Evolutionary conservation across 2,329 filamentous ascomycete species (phyloP).

Genomic region (Diaporthe sp.): DNA sequence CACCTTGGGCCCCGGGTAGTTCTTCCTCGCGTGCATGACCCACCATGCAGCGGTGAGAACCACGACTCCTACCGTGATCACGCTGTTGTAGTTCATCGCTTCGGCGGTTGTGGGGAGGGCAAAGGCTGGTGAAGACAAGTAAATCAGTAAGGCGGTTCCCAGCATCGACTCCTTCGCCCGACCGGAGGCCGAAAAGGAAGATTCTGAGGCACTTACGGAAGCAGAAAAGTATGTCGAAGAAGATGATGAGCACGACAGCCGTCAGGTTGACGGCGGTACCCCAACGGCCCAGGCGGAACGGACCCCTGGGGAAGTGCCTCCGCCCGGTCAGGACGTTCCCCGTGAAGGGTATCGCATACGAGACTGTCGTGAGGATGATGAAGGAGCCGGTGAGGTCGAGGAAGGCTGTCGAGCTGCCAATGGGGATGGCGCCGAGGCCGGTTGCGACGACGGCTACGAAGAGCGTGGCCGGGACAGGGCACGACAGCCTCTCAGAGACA

Average conservation of each 20-base stretch:
- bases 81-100: constrained; percentile 64
- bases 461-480: constrained; percentile 69
- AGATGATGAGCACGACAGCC: constrained; percentile 62
- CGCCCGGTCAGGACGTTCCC: constrained; percentile 65
- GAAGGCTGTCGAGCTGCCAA: constrained; percentile 65
- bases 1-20: constrained; percentile 63
- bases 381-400: constrained; percentile 68
- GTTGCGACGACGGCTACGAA: constrained; percentile 63
- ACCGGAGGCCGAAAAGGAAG: not conserved
- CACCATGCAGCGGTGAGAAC: constrained; percentile 60
- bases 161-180: too few relatives aligned
- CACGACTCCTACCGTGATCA: constrained; percentile 62
- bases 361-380: constrained; percentile 65
- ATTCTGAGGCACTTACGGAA: constrained; percentile 57
- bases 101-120: constrained; percentile 52
- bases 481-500: constrained; percentile 65
- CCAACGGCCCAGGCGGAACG: constrained; percentile 63
- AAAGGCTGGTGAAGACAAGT: constrained; percentile 46
- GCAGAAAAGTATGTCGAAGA: constrained; percentile 70
- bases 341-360: constrained; percentile 59
- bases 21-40: constrained; percentile 55
- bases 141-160: not conserved
- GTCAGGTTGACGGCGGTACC: constrained; percentile 61
- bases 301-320: constrained; percentile 60
- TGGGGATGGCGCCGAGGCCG: constrained; percentile 65